A percentile compares a stretch with the other conserved stretches of the same genome.
phyloP scores from a whole-genome alignment of 352 stramenopile species.

The Globisporangium sylvaticum region DNA sequence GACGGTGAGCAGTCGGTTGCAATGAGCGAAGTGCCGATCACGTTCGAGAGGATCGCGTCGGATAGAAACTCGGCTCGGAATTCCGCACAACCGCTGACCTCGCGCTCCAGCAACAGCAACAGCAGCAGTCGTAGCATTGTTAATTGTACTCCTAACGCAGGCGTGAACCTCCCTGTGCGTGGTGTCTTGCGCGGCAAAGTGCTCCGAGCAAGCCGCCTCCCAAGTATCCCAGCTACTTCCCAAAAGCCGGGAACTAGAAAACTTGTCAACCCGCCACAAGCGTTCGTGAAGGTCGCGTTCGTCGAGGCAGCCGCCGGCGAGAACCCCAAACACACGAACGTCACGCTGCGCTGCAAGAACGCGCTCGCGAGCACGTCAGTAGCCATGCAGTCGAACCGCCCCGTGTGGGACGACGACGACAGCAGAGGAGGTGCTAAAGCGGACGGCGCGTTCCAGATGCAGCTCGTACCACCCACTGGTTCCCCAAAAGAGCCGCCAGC shows the following conservation, averaged over 20 bases:
- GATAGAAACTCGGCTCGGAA: not conserved
- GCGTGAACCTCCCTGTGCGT: constrained; percentile 18
- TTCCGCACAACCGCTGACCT: not conserved
- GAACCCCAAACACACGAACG: constrained; percentile 9
- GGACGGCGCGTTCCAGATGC: constrained; percentile 39
- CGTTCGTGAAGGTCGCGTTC: constrained; percentile 54
- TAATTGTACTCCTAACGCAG: no score
- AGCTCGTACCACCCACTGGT: constrained; percentile 22
- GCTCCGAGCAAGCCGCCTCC: constrained; percentile 35
- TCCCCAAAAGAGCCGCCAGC: constrained; percentile 18
- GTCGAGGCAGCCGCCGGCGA: constrained; percentile 30
- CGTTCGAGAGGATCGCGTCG: constrained; percentile 18
- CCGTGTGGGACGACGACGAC: constrained; percentile 40
- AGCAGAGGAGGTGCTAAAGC: not conserved
- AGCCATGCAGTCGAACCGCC: constrained; percentile 20
- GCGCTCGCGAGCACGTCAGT: constrained; percentile 35
- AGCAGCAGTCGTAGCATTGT: no score
- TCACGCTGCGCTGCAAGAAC: constrained; percentile 72
- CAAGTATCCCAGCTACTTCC: constrained; percentile 1
- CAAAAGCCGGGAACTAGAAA: not conserved
- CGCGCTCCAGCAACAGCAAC: not conserved
- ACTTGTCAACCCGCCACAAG: constrained; percentile 16
- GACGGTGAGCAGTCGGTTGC: constrained; percentile 35
- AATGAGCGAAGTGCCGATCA: constrained; percentile 42
- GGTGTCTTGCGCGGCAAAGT: constrained; percentile 46